A percentile compares a stretch with the other conserved stretches of the same genome.
These are phyloP conservation scores for Vanilla planifolia DNA, from an alignment of 106 monocot genomes.

Conservation along the genomic window DNA sequence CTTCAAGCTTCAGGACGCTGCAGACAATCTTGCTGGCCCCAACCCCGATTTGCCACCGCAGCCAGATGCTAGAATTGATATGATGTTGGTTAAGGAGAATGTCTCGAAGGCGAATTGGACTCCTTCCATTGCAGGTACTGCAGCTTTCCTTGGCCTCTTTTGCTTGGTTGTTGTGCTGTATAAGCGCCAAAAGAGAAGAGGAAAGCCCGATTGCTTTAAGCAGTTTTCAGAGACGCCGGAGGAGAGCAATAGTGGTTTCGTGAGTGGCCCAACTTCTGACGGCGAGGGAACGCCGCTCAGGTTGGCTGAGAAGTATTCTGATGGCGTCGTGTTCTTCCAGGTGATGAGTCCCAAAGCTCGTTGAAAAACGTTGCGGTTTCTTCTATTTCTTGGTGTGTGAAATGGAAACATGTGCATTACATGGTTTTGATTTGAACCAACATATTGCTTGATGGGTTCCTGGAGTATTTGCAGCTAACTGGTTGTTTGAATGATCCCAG, in stretches of 20 bases:
- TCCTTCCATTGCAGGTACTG: conserved; percentile 24
- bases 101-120: conserved; percentile 1
- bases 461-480: too few species aligned
- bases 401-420: too few species aligned
- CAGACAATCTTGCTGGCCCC: conserved; percentile 27
- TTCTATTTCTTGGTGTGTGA: not conserved
- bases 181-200: too few species aligned
- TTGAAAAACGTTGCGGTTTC: conserved; percentile 8
- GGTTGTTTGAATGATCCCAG: too few species aligned
- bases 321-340: conserved; percentile 56
- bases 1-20: conserved; percentile 19
- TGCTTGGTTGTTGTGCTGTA: conserved; percentile 10
- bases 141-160: not conserved
- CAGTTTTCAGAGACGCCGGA: too few species aligned
- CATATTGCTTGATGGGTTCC: too few species aligned
- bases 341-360: conserved; percentile 66
- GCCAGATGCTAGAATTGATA: conserved; percentile 10
- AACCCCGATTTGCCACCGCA: conserved; percentile 11
- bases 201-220: conserved; percentile 44
- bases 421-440: too few species aligned
- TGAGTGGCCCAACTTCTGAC: conserved; percentile 9
- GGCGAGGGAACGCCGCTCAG: conserved; percentile 14
- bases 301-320: conserved; percentile 17
- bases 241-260: conserved; percentile 18
- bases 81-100: not conserved